These are phyloP conservation scores for Leccinum variicolor DNA, from an alignment of 768 basidiomycete genomes.

Conservation along the genomic window DNA sequence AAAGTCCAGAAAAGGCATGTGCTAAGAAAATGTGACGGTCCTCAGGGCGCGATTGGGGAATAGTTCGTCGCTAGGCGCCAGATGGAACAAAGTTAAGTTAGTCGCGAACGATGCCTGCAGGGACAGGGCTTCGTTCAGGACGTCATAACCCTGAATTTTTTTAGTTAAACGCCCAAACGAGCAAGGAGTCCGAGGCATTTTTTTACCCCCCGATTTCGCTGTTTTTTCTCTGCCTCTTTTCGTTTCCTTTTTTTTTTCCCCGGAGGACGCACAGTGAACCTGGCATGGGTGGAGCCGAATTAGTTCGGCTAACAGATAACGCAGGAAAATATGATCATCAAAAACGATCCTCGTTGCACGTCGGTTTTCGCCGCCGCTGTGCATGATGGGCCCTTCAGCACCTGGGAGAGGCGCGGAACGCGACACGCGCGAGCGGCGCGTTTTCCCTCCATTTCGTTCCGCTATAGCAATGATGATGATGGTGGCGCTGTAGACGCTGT, in stretches of 20 bases:
- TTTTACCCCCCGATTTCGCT: not conserved
- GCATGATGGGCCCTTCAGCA: constrained; percentile 9
- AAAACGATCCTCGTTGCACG: constrained; percentile 2
- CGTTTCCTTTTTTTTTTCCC: not conserved
- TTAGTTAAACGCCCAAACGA: constrained; percentile 12
- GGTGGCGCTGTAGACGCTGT: constrained; percentile 12
- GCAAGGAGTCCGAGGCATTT: constrained; percentile 7
- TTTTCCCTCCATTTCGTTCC: constrained; percentile 1
- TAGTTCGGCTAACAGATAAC: constrained; percentile 7
- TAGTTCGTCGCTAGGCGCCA: not conserved
- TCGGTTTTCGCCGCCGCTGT: constrained; percentile 6
- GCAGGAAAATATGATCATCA: not conserved
- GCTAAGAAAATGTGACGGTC: constrained; percentile 7
- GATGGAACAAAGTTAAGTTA: constrained; percentile 27
- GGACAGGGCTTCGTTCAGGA: constrained; percentile 5
- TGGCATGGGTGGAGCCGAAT: constrained; percentile 4
- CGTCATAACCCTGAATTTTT: constrained; percentile 25
- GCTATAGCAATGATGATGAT: not conserved
- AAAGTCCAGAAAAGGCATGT: constrained; percentile 17
- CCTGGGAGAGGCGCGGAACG: constrained; percentile 5
- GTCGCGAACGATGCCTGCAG: not conserved
- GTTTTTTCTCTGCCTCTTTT: not conserved
- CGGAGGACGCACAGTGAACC: not conserved
- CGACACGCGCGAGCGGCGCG: constrained; percentile 12
- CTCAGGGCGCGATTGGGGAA: constrained; percentile 10